These are phyloP conservation scores for Ceratocystis destructans DNA, from an alignment of 2,329 filamentous ascomycete genomes.

Conservation along the genomic window DNA sequence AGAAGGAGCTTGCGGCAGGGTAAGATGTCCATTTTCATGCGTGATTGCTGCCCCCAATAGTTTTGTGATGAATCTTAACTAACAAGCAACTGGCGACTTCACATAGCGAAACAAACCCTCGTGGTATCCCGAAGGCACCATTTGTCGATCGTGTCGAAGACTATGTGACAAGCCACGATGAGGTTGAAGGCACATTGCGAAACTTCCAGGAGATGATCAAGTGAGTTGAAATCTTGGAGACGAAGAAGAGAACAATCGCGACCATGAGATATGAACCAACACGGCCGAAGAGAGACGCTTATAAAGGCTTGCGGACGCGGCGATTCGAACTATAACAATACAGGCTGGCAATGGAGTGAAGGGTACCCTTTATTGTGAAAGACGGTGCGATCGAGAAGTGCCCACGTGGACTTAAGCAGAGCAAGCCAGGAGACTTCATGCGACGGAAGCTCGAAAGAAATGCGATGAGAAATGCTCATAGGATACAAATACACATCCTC, in stretches of 20 bases:
- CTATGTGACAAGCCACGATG: conserved; percentile 63
- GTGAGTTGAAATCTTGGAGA: conserved; percentile 36
- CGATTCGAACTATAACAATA: background rate
- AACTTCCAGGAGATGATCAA: conserved; percentile 91
- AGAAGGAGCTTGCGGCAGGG: conserved; percentile 16
- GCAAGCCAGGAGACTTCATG: background rate
- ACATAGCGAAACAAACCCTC: conserved; percentile 52
- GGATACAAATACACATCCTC: background rate
- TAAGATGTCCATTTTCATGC: conserved; percentile 6
- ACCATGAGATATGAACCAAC: conserved; percentile 1
- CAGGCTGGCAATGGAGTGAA: background rate
- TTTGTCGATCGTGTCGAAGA: conserved; percentile 84
- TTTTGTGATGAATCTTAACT: too few relatives aligned
- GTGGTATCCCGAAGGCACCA: conserved; percentile 70
- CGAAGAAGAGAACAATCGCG: background rate
- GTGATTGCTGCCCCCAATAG: background rate
- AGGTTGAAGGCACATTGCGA: conserved; percentile 68
- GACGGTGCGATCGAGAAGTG: background rate
- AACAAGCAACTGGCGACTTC: background rate
- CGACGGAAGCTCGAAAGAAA: background rate
- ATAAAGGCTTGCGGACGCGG: background rate
- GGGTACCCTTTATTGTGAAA: background rate
- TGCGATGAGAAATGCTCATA: background rate
- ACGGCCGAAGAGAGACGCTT: background rate
- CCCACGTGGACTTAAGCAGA: background rate